Base-by-base conservation (phyloP, 768 basidiomycete genomes). In the Rhizopogon vinicolor region DNA sequence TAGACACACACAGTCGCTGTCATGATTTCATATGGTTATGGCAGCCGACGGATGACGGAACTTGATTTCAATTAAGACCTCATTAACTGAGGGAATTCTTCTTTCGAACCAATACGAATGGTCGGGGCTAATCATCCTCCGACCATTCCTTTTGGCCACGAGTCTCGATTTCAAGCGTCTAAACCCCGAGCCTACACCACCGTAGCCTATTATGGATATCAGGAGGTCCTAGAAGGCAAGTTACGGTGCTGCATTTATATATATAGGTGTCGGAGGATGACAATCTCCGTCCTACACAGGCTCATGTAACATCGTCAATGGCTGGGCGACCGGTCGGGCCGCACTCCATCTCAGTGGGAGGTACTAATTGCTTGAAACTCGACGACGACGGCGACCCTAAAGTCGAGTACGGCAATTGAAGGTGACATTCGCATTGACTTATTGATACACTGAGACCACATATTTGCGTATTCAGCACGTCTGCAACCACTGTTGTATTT, bases 41-140 rank as follows among this genome's bases (percentile, higher is more conserved):
- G 35, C 35, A 14, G 31, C 18, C 18, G 12, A 18, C 18, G 19
- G 13, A 22, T 25, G 48, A 22, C 48, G 48, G 48, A 49, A 16
- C 8, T 35, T 48, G 46, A 14, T 18, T 37, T 5, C 35, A 37
- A 7, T 22, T 19, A 33, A 19, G 31, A 46, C 31, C 3, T 49
- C 48, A 7, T 49, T 33, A 22, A 37, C 14, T 49, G 19, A 49
- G 35, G 35, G 13, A 37, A 37, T 12, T 37, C 46, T 35, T 1
- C 19, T 13, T 48, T 48, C 31, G 45, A 48, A 35, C 46, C 18
- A 48, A 33, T 48, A 33, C 8, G n/a, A 40, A 16, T 13, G 33
- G 48, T 49, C 48, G 48, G 48, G 48, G 19, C 48, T 49, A 49
- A 37, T 49, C 19, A 49, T 49, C 48, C 48, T 49, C 48, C 48